Conservation (phyloP, 495 filamentous ascomycete genomes). For the Terfezia boudieri region DNA sequence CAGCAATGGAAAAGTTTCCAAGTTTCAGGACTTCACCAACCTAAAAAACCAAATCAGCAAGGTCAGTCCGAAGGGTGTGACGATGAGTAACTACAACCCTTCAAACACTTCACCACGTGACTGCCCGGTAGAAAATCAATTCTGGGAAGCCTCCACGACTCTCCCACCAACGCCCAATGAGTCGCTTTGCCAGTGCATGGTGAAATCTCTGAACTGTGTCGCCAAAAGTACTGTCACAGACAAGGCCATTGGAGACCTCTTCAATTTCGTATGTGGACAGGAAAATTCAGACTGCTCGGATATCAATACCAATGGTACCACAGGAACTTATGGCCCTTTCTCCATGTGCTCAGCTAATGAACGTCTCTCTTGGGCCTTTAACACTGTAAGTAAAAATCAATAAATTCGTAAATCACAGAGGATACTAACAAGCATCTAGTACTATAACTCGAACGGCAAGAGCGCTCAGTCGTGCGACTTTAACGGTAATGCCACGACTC, state of each 20-base stretch:
- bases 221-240: slow-evolving; percentile 27
- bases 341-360: slow-evolving; percentile 63
- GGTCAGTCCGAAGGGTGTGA: slow-evolving; percentile 40
- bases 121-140: slow-evolving; percentile 42
- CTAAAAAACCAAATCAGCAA: slow-evolving; percentile 48
- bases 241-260: slow-evolving; percentile 39
- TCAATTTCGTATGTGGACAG: slow-evolving; percentile 48
- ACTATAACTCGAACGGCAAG: slow-evolving; percentile 43
- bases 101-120: slow-evolving; percentile 47
- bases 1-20: slow-evolving; percentile 20
- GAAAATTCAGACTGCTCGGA: slow-evolving; percentile 38
- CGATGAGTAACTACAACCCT: slow-evolving; percentile 46
- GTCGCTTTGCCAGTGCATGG: slow-evolving; percentile 64
- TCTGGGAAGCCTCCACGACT: slow-evolving; percentile 45
- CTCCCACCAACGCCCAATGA: slow-evolving; percentile 65
- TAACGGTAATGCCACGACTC: slow-evolving; percentile 31
- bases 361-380: slow-evolving; percentile 60
- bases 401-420: no score
- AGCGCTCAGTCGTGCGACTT: slow-evolving; percentile 51
- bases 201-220: slow-evolving; percentile 43
- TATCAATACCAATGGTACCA: slow-evolving; percentile 43
- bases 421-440: slow-evolving; percentile 17
- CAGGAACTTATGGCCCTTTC: slow-evolving; percentile 68
- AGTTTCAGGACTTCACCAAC: slow-evolving; percentile 47
- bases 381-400: slow-evolving; percentile 22